phyloP scores from a whole-genome alignment of 176 grass and related monocot genomes.

The Hordeum vulgare region MorexV3_pseudomolecules_assembly NC_058524.1:378980504-378981003 shows the following conservation, averaged over 20 bases:
- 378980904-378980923: slow-evolving; percentile 41
- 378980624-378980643: no score
- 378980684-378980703: neutral
- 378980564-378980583: no score
- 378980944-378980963: neutral
- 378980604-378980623: neutral
- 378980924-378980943: slow-evolving; percentile 34
- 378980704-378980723: neutral
- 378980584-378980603: neutral
- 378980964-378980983: neutral
- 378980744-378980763: neutral
- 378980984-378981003: neutral
- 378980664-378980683: neutral
- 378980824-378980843: neutral
- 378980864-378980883: neutral
- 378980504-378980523: no score
- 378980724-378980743: neutral
- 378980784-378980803: no score
- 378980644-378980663: neutral
- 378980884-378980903: neutral
- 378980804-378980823: neutral
- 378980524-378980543: no score
- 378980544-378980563: no score
- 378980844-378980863: neutral
- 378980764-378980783: no score